Base-by-base conservation (phyloP, 192 early-diverging fungal genomes). In the Mortierella claussenii region DNA sequence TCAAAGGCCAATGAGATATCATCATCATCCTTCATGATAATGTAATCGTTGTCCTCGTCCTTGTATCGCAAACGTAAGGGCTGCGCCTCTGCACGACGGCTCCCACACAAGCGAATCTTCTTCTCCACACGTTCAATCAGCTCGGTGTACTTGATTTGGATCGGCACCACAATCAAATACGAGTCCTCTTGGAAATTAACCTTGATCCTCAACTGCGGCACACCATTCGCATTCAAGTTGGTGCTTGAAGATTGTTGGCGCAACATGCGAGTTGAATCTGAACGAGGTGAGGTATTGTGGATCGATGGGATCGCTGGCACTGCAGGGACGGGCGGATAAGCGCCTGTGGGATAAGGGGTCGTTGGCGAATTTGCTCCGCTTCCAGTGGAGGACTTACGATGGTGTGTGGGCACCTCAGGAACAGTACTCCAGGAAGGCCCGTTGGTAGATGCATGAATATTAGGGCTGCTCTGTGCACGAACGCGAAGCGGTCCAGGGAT, bases 1-100 rank as follows among this genome's bases (percentile, higher is more conserved):
- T 96, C 96, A 84, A 99, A 95, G 2, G 94, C 96, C 89, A 96
- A 81, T 45, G 86, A 89, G 28, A 99, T 92, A 71, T 99, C 97
- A 50, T 95, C 94, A 74, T 97, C 91, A n/a, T 88, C 90, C 61
- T 91, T 89, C 46, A 99, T 89, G 32, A 88, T 89, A n/a, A 96
- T 89, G 69, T 90, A 88, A 65, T 98, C 96, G 42, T 94, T 93
- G 67, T 97, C 96, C 78, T 98, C 96, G 69, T 99, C 96, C 65
- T 90, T 88, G 74, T 98, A 98, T 65, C 89, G 87, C 63, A 99
- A 89, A 55, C 88, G 85, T 61, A 90, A 44, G 86, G 80, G 56
- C 69, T 83, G 51, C 78, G 83, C 28, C 65, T 81, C 80, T 33
- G 82, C 70, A 28, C 84, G 85, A n/a, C 84, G 85, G 26, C 86